phyloP scores from a whole-genome alignment of 2,329 filamentous ascomycete genomes.

The Nannizziopsis barbatae region DNA sequence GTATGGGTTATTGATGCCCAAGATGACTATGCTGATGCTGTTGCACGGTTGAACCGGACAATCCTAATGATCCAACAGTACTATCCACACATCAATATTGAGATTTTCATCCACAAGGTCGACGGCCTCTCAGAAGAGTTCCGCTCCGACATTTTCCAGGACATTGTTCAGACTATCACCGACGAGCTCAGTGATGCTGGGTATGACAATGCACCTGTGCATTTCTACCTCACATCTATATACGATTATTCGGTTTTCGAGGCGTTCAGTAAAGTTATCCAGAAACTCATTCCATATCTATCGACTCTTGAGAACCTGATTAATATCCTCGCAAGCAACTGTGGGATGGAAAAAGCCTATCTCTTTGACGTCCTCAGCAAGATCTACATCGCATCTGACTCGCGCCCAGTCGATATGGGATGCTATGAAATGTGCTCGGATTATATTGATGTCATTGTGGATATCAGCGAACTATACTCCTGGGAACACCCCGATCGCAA shows the following conservation, averaged over 20 bases:
- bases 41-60: slow-evolving; percentile 73
- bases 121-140: slow-evolving; percentile 96
- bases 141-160: slow-evolving; percentile 87
- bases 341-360: slow-evolving; percentile 94
- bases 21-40: slow-evolving; percentile 90
- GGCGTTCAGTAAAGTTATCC: slow-evolving; percentile 95
- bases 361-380: slow-evolving; percentile 96
- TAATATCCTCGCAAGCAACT: slow-evolving; percentile 85
- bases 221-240: slow-evolving; percentile 92
- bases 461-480: slow-evolving; percentile 91
- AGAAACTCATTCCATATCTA: slow-evolving; percentile 89
- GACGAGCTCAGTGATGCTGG: slow-evolving; percentile 90
- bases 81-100: slow-evolving; percentile 90
- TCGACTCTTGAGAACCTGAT: slow-evolving; percentile 87
- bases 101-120: slow-evolving; percentile 98
- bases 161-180: slow-evolving; percentile 91
- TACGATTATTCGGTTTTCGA: slow-evolving; percentile 99
- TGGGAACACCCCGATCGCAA: slow-evolving; percentile 46
- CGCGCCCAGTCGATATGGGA: slow-evolving; percentile 81
- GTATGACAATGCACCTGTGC: slow-evolving; percentile 85
- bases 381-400: slow-evolving; percentile 97
- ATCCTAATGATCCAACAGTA: slow-evolving; percentile 79
- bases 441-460: slow-evolving; percentile 96
- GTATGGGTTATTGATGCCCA: slow-evolving; percentile 99
- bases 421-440: slow-evolving; percentile 98